These are phyloP conservation scores for Hypoxylon sp. DNA, from an alignment of 2,329 filamentous ascomycete genomes.

Conservation along the genomic window DNA sequence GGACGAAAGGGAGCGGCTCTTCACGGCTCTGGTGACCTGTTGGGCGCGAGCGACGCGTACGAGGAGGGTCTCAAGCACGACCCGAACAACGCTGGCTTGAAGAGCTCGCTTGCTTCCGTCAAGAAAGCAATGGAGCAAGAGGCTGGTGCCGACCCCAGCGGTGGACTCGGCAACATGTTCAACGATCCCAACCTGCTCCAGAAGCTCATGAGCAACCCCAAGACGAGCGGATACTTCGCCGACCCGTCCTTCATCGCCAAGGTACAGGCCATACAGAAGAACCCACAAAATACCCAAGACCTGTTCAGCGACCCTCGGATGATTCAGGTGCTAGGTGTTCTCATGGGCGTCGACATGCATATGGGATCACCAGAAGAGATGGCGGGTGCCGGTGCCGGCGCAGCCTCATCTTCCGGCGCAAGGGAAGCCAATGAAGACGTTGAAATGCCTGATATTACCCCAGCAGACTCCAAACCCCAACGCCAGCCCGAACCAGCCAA, in stretches of 20 bases:
- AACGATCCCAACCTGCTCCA: constrained; percentile 87
- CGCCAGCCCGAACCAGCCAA: constrained; percentile 63
- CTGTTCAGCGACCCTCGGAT: constrained; percentile 91
- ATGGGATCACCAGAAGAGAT: constrained; percentile 56
- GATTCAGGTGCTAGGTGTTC: constrained; percentile 90
- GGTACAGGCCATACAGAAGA: constrained; percentile 79
- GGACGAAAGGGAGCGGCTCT: constrained; percentile 90
- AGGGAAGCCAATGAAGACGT: constrained; percentile 73
- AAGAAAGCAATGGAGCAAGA: constrained; percentile 87
- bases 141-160: constrained; percentile 70
- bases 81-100: constrained; percentile 88
- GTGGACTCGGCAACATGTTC: constrained; percentile 90
- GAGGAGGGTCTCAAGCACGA: constrained; percentile 95
- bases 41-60: constrained; percentile 87
- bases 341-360: constrained; percentile 93
- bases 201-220: constrained; percentile 93
- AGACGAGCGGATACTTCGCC: constrained; percentile 82
- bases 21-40: constrained; percentile 85
- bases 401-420: constrained; percentile 38
- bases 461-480: constrained; percentile 52
- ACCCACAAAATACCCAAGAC: constrained; percentile 79
- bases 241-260: constrained; percentile 92
- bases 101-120: constrained; percentile 84
- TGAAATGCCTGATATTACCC: constrained; percentile 74
- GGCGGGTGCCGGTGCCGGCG: constrained; percentile 43